Evolutionary conservation across 2,329 filamentous ascomycete genomes (phyloP).

Genomic region (Setomelanomma holmii): DNA sequence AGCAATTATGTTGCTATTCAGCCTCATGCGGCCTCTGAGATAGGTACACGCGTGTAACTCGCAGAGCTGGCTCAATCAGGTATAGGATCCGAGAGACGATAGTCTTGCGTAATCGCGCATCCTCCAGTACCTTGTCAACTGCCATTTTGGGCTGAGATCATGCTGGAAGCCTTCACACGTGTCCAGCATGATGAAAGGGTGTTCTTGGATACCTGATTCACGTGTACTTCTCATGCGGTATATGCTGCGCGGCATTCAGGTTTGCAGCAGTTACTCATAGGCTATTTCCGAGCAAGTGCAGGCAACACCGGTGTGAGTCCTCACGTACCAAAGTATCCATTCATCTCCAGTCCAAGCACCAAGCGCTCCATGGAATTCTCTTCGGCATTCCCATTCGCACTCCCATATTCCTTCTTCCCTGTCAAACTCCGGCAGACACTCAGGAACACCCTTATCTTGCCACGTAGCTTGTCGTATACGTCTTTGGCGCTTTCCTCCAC

Average conservation of each 20-base stretch:
- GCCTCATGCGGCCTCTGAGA: too few relatives aligned
- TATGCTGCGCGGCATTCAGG: too few relatives aligned
- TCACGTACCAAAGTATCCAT: slow-evolving; percentile 63
- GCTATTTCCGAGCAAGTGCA: too few relatives aligned
- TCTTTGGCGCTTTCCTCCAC: slow-evolving; percentile 45
- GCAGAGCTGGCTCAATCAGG: background rate
- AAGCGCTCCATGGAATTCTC: slow-evolving; percentile 72
- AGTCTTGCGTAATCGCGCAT: background rate
- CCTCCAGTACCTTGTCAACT: too few relatives aligned
- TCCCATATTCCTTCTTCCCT: slow-evolving; percentile 63
- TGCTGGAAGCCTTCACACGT: too few relatives aligned
- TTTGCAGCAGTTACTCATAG: too few relatives aligned
- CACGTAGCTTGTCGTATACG: slow-evolving; percentile 71
- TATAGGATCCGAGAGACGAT: background rate
- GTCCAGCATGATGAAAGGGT: too few relatives aligned
- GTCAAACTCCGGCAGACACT: slow-evolving; percentile 72
- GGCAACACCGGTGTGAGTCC: too few relatives aligned
- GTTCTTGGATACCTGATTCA: too few relatives aligned
- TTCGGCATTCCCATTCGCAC: slow-evolving; percentile 48
- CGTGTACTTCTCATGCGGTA: too few relatives aligned
- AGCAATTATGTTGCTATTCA: too few relatives aligned
- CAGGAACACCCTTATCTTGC: slow-evolving; percentile 77
- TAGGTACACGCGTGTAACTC: slow-evolving; percentile 4
- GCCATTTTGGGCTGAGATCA: too few relatives aligned
- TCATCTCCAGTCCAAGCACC: slow-evolving; percentile 74